These are phyloP conservation scores for Echites panduratus DNA, from an alignment of 257 asterid genomes.

Conservation along the genomic window DNA sequence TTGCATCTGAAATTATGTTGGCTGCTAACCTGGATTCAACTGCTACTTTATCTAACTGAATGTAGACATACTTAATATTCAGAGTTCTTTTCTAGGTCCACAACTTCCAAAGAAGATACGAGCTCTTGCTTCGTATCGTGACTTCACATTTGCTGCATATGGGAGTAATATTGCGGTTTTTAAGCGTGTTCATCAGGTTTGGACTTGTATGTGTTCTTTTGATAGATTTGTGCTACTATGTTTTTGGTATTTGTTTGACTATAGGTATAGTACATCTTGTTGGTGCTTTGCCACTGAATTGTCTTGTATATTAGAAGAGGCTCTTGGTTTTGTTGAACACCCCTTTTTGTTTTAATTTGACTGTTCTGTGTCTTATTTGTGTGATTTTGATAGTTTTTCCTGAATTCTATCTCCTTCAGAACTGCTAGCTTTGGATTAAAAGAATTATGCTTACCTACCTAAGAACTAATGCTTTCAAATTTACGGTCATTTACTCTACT, in stretches of 20 bases:
- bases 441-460: background rate
- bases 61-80: slow-evolving; percentile 3
- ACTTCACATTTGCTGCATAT: slow-evolving; percentile 85
- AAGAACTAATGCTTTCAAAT: background rate
- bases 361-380: background rate
- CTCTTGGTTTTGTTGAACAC: background rate
- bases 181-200: slow-evolving; percentile 85
- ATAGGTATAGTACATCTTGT: background rate
- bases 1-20: background rate
- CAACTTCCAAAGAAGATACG: slow-evolving; percentile 88
- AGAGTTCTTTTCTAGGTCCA: slow-evolving; percentile 50
- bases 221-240: slow-evolving; percentile 2
- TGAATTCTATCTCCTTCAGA: background rate
- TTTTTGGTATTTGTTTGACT: background rate
- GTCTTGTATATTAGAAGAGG: background rate
- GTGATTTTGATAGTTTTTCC: slow-evolving; percentile 1
- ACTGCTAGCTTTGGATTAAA: background rate
- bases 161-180: slow-evolving; percentile 70
- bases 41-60: background rate
- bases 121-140: slow-evolving; percentile 85
- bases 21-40: background rate
- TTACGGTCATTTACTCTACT: background rate
- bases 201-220: background rate
- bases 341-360: background rate
- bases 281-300: background rate